Evolutionary conservation across 2,329 filamentous ascomycete genomes (phyloP), one percentile per base, ranked within the genome.

Genomic region (Arthrocladium fulminans): DNA sequence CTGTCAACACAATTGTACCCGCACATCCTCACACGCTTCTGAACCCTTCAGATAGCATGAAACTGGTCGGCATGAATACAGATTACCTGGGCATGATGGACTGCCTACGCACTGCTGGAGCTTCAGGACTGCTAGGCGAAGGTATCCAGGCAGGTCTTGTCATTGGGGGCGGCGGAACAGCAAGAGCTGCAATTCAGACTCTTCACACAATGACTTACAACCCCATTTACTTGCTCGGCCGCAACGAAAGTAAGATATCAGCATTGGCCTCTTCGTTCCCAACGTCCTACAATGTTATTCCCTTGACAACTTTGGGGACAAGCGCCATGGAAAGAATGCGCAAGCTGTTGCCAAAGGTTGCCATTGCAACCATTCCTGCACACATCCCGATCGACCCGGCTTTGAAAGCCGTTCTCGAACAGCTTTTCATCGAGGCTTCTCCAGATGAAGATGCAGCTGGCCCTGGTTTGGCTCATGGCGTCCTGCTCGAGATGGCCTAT

Each of bases 401-500:
- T 9, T 81, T 95, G 66, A 74, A 77, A 19, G 79, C 82, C 57
- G 73, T 85, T 1, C 68, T 96, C 13, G 70, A 70, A 54, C 59
- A 65, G 2, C 64, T 81, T 49, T 78, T 82, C 54, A 29, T 23
- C 12, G 47, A 53, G 45, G 57, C 63, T 50, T 61, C 61, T 8
- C 66, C 69, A 3, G 66, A 72, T 13, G 60, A 80, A 27, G 62
- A 81, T n/a, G 68, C 70, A 50, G 52, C 63, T 57, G 54, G 64
- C 60, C 52, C 60, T 47, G 59, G 63, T 60, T 54, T 63, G 44
- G 55, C 49, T 49, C 48, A 61, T 20, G 76, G 77, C 17, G 77
- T 92, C 10, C 68, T 97, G 52, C 69, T 97, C 2, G 92, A 98
- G 66, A 95, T 98, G 89, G 90, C 92, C 1, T 98, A 98, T 67